Evolutionary conservation across 352 stramenopile genomes (phyloP).

Genomic region (Phytophthora brassicae): DNA sequence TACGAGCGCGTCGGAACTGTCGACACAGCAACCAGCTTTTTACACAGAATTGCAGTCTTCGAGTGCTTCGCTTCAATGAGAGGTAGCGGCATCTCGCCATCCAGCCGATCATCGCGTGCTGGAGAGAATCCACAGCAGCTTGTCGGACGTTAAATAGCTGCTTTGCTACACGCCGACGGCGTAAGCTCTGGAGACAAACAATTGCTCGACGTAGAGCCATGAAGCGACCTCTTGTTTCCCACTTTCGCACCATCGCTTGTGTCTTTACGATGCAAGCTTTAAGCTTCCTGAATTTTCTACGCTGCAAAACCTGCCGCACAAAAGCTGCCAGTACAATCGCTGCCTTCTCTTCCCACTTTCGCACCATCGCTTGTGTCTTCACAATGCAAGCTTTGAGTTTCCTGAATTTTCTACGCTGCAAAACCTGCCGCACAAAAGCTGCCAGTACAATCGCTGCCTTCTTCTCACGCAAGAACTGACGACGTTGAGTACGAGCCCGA

Average conservation of each 20-base stretch:
- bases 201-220: constrained; percentile 23
- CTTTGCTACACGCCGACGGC: constrained; percentile 37
- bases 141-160: constrained; percentile 24
- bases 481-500: constrained; percentile 41
- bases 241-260: constrained; percentile 61
- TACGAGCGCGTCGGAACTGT: constrained; percentile 39
- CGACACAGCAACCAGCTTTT: constrained; percentile 57
- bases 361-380: constrained; percentile 58
- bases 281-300: constrained; percentile 57
- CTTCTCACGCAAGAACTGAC: constrained; percentile 49
- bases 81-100: constrained; percentile 46
- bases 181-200: constrained; percentile 50
- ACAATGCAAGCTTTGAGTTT: constrained; percentile 69
- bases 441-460: constrained; percentile 61
- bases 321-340: constrained; percentile 70
- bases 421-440: constrained; percentile 67
- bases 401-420: constrained; percentile 65
- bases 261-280: constrained; percentile 65
- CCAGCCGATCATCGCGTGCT: constrained; percentile 60
- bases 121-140: constrained; percentile 38
- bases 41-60: constrained; percentile 47
- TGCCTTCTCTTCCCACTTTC: constrained; percentile 53
- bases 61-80: constrained; percentile 28
- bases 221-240: constrained; percentile 39
- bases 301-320: constrained; percentile 67